Percentiles rank a stretch among this genome's conserved stretches.
Conservation (phyloP, 768 basidiomycete genomes). For the Amanita pallidorosea region DNA sequence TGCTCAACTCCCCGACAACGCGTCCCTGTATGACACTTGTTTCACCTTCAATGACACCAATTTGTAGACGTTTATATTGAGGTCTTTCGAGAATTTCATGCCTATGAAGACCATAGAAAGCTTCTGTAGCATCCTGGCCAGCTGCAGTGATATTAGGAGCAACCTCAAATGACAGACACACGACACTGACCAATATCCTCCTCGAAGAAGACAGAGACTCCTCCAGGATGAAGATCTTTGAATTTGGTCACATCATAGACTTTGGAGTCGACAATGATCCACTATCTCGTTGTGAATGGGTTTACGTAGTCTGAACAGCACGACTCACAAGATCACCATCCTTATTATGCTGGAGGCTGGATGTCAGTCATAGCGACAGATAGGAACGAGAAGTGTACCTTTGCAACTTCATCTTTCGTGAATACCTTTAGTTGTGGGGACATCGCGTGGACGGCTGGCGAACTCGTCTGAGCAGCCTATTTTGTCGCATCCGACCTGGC, state of each 20-base stretch:
- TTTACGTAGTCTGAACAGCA: constrained; percentile 17
- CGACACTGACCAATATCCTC: constrained; percentile 57
- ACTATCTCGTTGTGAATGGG: constrained; percentile 28
- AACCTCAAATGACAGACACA: constrained; percentile 21
- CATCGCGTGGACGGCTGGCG: constrained; percentile 14
- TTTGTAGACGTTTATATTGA: constrained; percentile 64
- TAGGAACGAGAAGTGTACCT: constrained; percentile 18
- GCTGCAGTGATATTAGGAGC: constrained; percentile 39
- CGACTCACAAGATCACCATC: constrained; percentile 50
- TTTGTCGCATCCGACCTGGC: not conserved
- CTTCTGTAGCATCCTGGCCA: constrained; percentile 82
- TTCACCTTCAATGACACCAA: constrained; percentile 68
- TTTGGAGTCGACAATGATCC: constrained; percentile 80
- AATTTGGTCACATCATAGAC: constrained; percentile 82
- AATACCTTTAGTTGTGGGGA: constrained; percentile 25
- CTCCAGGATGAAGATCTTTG: constrained; percentile 80
- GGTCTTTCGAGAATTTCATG: constrained; percentile 78
- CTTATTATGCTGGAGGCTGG: constrained; percentile 53
- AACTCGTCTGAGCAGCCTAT: not conserved
- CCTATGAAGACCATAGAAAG: constrained; percentile 86
- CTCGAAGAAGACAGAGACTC: constrained; percentile 64
- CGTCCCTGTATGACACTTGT: constrained; percentile 45
- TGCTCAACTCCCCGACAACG: constrained; percentile 54
- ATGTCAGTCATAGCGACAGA: constrained; percentile 4
- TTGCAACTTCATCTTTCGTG: constrained; percentile 31